phyloP scores from a whole-genome alignment of 2,329 filamentous ascomycete genomes.

The Dactylella cylindrospora region DNA sequence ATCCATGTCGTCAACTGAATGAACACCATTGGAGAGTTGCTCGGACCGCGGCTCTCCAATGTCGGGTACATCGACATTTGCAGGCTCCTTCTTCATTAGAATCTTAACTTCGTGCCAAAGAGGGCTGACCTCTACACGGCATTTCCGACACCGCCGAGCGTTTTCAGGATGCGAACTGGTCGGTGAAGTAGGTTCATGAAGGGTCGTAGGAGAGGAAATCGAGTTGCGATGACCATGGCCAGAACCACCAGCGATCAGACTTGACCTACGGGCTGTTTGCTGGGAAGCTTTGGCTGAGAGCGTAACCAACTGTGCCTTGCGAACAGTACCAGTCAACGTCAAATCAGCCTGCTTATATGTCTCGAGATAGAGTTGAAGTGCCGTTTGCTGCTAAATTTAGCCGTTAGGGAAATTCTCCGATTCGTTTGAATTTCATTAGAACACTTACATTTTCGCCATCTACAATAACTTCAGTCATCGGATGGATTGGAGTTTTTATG shows the following conservation, averaged over 20 bases:
- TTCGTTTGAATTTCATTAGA: neutral
- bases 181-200: slow-evolving; percentile 33
- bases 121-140: slow-evolving; percentile 47
- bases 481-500: slow-evolving; percentile 72
- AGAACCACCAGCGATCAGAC: slow-evolving; percentile 45
- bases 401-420: slow-evolving; percentile 7
- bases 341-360: slow-evolving; percentile 95
- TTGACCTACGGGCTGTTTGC: slow-evolving; percentile 49
- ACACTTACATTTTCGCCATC: slow-evolving; percentile 58
- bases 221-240: slow-evolving; percentile 49
- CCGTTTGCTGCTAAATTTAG: slow-evolving; percentile 60
- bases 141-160: slow-evolving; percentile 49
- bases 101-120: slow-evolving; percentile 47
- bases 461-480: slow-evolving; percentile 73
- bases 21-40: slow-evolving; percentile 27
- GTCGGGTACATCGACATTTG: slow-evolving; percentile 19
- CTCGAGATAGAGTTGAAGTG: slow-evolving; percentile 80
- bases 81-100: slow-evolving; percentile 42
- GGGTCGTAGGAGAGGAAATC: slow-evolving; percentile 32
- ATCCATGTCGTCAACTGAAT: slow-evolving; percentile 35
- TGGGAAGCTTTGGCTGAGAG: slow-evolving; percentile 62
- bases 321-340: slow-evolving; percentile 83
- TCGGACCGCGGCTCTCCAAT: slow-evolving; percentile 26
- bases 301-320: slow-evolving; percentile 80
- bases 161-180: slow-evolving; percentile 49